Evolutionary conservation across 1,284 basidiomycete species (phyloP).

Genomic region (Meripilus lineatus): DNA sequence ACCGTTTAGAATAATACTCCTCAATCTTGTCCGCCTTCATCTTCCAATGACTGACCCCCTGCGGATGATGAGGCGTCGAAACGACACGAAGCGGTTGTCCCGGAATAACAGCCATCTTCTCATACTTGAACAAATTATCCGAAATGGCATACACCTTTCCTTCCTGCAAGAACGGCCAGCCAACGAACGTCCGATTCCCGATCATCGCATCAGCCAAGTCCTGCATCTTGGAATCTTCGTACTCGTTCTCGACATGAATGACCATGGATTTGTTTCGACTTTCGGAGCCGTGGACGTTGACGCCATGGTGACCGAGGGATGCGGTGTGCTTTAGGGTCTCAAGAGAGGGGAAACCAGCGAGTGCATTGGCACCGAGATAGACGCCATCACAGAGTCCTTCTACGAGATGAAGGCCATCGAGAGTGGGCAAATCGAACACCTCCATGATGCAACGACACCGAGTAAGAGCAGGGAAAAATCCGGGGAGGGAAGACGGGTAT

Average conservation of each 20-base stretch:
- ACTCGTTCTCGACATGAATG: slow-evolving; percentile 76
- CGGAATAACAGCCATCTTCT: slow-evolving; percentile 57
- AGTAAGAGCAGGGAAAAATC: slow-evolving; percentile 91
- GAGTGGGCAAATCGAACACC: slow-evolving; percentile 81
- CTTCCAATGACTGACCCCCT: slow-evolving; percentile 70
- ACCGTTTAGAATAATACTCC: slow-evolving; percentile 83
- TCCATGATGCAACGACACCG: slow-evolving; percentile 79
- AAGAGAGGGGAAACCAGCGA: slow-evolving; percentile 95
- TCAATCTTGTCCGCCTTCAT: slow-evolving; percentile 79
- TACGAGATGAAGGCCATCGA: slow-evolving; percentile 84
- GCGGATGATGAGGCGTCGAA: slow-evolving; percentile 65
- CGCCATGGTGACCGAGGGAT: slow-evolving; percentile 78
- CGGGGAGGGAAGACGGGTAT: slow-evolving; percentile 90
- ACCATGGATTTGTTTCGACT: slow-evolving; percentile 92
- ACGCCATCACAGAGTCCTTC: slow-evolving; percentile 90
- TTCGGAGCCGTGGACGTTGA: slow-evolving; percentile 92
- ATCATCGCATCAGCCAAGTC: slow-evolving; percentile 76
- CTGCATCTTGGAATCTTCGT: slow-evolving; percentile 64
- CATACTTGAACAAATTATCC: slow-evolving; percentile 86
- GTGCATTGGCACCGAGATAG: slow-evolving; percentile 77
- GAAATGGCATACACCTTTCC: slow-evolving; percentile 85
- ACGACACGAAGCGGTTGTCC: slow-evolving; percentile 56
- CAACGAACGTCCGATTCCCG: slow-evolving; percentile 75
- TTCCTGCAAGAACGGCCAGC: slow-evolving; percentile 96
- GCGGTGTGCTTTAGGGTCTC: slow-evolving; percentile 84